Percentiles rank a stretch among this genome's conserved stretches.
Evolutionary conservation across 1,284 basidiomycete genomes (phyloP).

Genomic region (Boletus semigastroideus): DNA sequence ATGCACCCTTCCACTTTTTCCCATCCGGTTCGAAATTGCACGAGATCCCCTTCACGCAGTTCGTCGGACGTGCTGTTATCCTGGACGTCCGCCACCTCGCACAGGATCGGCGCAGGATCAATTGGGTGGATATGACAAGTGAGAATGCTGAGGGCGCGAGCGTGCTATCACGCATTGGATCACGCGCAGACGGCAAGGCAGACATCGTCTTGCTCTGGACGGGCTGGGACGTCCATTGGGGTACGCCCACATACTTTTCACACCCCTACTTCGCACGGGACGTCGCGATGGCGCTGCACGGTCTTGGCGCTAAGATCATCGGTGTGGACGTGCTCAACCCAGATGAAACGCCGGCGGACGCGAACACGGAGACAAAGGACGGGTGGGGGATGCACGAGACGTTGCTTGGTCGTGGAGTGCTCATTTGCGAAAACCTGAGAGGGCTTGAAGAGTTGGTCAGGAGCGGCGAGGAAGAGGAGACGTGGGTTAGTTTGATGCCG

Average conservation of each 20-base stretch:
- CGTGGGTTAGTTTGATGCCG: conserved; percentile 55
- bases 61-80: conserved; percentile 52
- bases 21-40: conserved; percentile 52
- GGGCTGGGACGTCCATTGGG: conserved; percentile 61
- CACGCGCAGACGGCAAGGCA: conserved; percentile 36
- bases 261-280: conserved; percentile 63
- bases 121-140: conserved; percentile 43
- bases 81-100: conserved; percentile 45
- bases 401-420: conserved; percentile 53
- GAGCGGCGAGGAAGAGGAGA: conserved; percentile 24
- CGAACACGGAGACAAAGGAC: conserved; percentile 6
- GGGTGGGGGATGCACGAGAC: conserved; percentile 50
- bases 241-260: conserved; percentile 48
- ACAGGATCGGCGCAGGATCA: conserved; percentile 46
- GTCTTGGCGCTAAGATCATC: conserved; percentile 51
- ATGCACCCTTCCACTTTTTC: conserved; percentile 72
- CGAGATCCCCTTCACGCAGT: conserved; percentile 48
- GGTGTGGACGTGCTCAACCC: conserved; percentile 65
- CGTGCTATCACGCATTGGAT: conserved; percentile 18
- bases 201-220: conserved; percentile 53
- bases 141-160: neutral
- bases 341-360: conserved; percentile 50
- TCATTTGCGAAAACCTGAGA: conserved; percentile 70
- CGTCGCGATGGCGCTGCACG: conserved; percentile 49
- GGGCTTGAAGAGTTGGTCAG: conserved; percentile 42